phyloP scores from a whole-genome alignment of 2,329 filamentous ascomycete species.

The Incumbomyces delicatus region DNA sequence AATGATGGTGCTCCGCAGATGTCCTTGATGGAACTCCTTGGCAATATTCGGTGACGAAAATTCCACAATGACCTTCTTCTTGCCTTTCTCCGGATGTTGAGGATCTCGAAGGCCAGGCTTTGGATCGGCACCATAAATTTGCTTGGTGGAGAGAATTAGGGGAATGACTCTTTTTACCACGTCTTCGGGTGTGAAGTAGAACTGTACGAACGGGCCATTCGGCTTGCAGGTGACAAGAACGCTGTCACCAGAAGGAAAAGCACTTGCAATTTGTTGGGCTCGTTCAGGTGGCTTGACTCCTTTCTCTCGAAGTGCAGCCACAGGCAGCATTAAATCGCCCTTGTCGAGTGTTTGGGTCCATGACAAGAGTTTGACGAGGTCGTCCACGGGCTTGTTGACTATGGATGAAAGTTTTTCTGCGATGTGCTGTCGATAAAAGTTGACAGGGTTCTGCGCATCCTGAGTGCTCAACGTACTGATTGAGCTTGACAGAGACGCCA shows the following conservation, averaged over 20 bases:
- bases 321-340: slow-evolving; percentile 36
- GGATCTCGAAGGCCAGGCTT: slow-evolving; percentile 51
- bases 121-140: slow-evolving; percentile 51
- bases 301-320: slow-evolving; percentile 39
- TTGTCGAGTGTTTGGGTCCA: slow-evolving; percentile 40
- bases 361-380: slow-evolving; percentile 31
- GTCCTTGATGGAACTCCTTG: slow-evolving; percentile 57
- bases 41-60: slow-evolving; percentile 60
- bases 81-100: slow-evolving; percentile 44
- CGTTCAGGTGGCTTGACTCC: slow-evolving; percentile 50
- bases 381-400: slow-evolving; percentile 29
- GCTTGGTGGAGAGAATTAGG: slow-evolving; percentile 48
- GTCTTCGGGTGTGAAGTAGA: slow-evolving; percentile 54
- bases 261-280: slow-evolving; percentile 44
- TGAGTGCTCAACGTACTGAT: slow-evolving; percentile 25
- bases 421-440: slow-evolving; percentile 38
- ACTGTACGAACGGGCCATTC: slow-evolving; percentile 52
- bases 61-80: slow-evolving; percentile 47
- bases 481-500: slow-evolving; percentile 26
- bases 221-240: slow-evolving; percentile 25
- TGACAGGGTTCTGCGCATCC: slow-evolving; percentile 34
- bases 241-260: slow-evolving; percentile 50
- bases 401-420: slow-evolving; percentile 31
- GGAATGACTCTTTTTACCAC: slow-evolving; percentile 49
- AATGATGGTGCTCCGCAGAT: slow-evolving; percentile 57